Percentiles rank a stretch among this genome's conserved stretches.
These are phyloP conservation scores for Benincasa hispida DNA, from an alignment of 306 rosid species.

Conservation along the genomic window DNA sequence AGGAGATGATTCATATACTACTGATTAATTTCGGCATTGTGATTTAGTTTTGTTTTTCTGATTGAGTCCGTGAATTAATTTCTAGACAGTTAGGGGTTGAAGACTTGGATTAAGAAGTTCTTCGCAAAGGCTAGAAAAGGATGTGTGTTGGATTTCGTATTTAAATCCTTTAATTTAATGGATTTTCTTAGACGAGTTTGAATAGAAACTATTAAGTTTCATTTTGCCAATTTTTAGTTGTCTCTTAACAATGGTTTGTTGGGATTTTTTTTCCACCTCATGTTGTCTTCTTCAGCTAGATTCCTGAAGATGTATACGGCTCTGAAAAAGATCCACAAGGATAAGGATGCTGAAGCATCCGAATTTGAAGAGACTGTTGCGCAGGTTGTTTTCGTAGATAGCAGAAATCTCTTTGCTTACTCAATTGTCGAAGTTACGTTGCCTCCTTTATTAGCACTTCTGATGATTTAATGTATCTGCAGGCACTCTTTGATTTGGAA, in stretches of 20 bases:
- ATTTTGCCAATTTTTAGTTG: not conserved
- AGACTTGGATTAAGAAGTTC: not conserved
- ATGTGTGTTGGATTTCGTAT: not conserved
- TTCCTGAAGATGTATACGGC: conserved; percentile 48
- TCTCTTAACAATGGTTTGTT: not conserved
- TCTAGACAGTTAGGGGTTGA: not conserved
- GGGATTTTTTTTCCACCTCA: too few species aligned
- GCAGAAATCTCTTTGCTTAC: not conserved
- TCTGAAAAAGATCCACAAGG: conserved; percentile 61
- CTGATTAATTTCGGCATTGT: not conserved
- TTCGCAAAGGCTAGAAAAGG: not conserved
- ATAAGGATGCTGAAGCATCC: conserved; percentile 48
- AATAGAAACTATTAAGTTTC: not conserved
- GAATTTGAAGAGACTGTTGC: conserved; percentile 69
- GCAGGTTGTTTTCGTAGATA: conserved; percentile 21
- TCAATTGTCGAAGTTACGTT: not conserved
- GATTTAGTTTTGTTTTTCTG: not conserved
- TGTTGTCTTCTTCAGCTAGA: conserved; percentile 10
- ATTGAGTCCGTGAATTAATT: not conserved
- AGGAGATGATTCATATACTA: not conserved
- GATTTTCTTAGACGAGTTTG: not conserved
- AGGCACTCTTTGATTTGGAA: conserved; percentile 69
- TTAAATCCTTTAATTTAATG: not conserved
- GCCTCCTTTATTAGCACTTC: not conserved
- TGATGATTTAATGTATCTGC: conserved; percentile 3